Conservation (phyloP, 495 filamentous ascomycete species). For the Clohesyomyces aquaticus region DNA sequence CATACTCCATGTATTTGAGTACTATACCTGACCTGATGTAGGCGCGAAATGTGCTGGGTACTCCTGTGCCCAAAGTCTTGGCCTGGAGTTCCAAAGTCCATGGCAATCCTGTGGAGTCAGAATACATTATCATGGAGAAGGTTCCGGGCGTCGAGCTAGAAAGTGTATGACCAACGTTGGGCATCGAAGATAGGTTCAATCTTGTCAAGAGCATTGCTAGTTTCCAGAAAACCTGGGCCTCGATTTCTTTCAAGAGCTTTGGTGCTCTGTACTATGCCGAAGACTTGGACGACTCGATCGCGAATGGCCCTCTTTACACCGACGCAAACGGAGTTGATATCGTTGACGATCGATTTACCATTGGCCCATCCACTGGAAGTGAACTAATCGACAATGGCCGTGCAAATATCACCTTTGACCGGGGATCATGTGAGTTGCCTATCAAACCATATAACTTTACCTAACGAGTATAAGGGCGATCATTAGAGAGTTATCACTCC, state of each 20-base stretch:
- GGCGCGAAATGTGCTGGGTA: conserved; percentile 24
- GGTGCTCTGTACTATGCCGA: conserved; percentile 31
- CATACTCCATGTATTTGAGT: conserved; percentile 2
- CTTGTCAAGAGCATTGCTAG: conserved; percentile 17
- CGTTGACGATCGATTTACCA: conserved; percentile 15
- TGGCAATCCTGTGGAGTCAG: conserved; percentile 29
- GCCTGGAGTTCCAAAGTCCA: conserved; percentile 30
- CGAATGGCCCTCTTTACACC: conserved; percentile 10
- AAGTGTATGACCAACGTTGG: conserved; percentile 21
- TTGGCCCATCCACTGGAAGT: conserved; percentile 33
- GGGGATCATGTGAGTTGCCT: conserved; percentile 35
- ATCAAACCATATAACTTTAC: conserved; percentile 9
- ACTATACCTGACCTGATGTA: conserved; percentile 16
- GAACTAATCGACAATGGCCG: conserved; percentile 27
- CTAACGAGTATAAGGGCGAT: conserved; percentile 24
- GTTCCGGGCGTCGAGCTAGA: conserved; percentile 23
- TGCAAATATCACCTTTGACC: conserved; percentile 16
- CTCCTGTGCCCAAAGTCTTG: conserved; percentile 30
- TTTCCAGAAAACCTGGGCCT: conserved; percentile 21
- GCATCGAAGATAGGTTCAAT: conserved; percentile 14
- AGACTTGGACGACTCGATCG: conserved; percentile 19
- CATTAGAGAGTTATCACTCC: conserved; percentile 21
- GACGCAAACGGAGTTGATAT: conserved; percentile 17
- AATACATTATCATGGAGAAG: conserved; percentile 40
- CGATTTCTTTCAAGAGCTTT: conserved; percentile 20